These are phyloP conservation scores for Fusarium neocosmosporiellum DNA, from an alignment of 2,329 filamentous ascomycete genomes.

Conservation along the genomic window DNA sequence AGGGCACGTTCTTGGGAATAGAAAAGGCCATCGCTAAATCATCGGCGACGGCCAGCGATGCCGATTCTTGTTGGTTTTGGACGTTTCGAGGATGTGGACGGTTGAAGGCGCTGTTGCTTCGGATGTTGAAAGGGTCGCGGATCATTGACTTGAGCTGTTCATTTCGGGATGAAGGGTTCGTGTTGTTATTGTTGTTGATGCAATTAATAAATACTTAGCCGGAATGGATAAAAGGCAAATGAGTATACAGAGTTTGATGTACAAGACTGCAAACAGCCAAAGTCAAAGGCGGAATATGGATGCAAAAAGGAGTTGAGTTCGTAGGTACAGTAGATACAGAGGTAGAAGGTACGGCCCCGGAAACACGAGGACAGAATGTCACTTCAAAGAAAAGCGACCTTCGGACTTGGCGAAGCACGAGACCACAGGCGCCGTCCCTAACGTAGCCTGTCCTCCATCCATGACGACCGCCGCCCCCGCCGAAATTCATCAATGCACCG, in stretches of 20 bases:
- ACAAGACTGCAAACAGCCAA: constrained; percentile 23
- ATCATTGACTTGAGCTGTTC: constrained; percentile 50
- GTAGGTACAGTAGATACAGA: background rate
- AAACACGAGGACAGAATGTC: constrained; percentile 3
- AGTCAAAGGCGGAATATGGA: background rate
- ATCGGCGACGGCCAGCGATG: constrained; percentile 61
- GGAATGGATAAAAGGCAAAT: constrained; percentile 4
- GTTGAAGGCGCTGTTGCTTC: constrained; percentile 58
- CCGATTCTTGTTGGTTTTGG: constrained; percentile 58
- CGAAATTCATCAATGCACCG: constrained; percentile 10
- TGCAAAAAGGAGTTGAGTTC: constrained; percentile 7
- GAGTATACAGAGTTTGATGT: constrained; percentile 7
- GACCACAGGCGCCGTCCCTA: constrained; percentile 26
- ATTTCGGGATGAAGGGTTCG: constrained; percentile 38
- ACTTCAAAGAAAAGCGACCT: background rate
- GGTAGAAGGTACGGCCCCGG: background rate
- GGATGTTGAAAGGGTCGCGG: constrained; percentile 59
- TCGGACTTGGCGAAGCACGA: constrained; percentile 34
- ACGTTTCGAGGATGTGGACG: constrained; percentile 59
- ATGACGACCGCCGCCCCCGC: constrained; percentile 21
- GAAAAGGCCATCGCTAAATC: constrained; percentile 72
- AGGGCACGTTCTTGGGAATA: constrained; percentile 76
- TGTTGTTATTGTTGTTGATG: constrained; percentile 3
- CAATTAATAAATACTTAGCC: background rate
- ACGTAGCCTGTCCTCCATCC: background rate